Conservation (phyloP, 2,329 filamentous ascomycete species). For the Colletotrichum noveboracense region DNA sequence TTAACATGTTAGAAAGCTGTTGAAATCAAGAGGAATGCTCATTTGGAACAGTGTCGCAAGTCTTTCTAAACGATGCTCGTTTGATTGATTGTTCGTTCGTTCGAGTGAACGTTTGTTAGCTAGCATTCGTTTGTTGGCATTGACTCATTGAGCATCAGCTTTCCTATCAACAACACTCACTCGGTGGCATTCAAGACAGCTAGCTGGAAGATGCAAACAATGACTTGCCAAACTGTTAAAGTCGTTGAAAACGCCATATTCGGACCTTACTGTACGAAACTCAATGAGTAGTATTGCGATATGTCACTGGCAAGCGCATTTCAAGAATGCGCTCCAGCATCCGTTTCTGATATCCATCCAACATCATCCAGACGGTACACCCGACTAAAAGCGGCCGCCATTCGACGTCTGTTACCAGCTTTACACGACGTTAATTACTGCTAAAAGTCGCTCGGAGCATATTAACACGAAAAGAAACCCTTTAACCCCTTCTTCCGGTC, state of each 20-base stretch:
- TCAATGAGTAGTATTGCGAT: background rate
- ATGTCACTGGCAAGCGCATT: background rate
- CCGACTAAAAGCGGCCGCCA: background rate
- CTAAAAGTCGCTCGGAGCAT: background rate
- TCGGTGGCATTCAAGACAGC: background rate
- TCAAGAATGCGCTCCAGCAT: too few relatives aligned
- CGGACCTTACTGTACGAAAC: background rate
- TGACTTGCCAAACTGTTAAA: background rate
- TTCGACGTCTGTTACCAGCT: background rate
- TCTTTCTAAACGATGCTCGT: background rate
- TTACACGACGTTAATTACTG: background rate
- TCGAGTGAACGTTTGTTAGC: background rate
- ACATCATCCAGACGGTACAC: too few relatives aligned
- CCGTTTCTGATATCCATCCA: too few relatives aligned
- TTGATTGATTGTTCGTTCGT: background rate
- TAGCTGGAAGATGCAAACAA: background rate
- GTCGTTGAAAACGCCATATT: background rate
- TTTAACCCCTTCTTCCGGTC: background rate
- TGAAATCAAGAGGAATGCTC: background rate
- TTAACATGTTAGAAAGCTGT: background rate
- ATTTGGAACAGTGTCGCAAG: background rate
- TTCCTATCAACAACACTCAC: background rate
- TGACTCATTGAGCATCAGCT: background rate
- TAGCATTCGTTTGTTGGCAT: background rate
- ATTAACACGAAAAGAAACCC: background rate